Evolutionary conservation across 2,329 filamentous ascomycete genomes (phyloP).

Genomic region (Tolypocladium album): DNA sequence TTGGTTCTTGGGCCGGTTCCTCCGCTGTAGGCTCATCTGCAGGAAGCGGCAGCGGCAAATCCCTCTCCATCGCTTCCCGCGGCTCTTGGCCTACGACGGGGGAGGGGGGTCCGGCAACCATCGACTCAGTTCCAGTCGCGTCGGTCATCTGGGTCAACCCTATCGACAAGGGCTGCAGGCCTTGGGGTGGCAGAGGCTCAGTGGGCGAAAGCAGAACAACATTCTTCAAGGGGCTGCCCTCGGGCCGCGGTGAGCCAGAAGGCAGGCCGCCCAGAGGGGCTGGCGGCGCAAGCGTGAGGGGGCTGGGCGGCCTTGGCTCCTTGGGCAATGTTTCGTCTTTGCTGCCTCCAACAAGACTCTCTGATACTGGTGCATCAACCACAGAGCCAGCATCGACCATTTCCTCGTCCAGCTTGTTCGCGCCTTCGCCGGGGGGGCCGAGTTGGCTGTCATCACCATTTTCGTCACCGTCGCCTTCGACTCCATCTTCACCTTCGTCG

Average conservation of each 20-base stretch:
- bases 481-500: conserved; percentile 35
- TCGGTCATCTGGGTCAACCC: not conserved
- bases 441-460: conserved; percentile 32
- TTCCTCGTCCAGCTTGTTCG: conserved; percentile 22
- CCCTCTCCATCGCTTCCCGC: conserved; percentile 12
- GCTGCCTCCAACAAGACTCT: conserved; percentile 14
- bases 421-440: conserved; percentile 1
- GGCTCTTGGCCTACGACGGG: conserved; percentile 18
- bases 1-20: not conserved
- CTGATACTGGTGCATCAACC: conserved; percentile 10
- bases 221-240: conserved; percentile 44
- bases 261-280: conserved; percentile 16
- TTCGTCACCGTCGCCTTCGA: conserved; percentile 35
- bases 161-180: not conserved
- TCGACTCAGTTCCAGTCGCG: conserved; percentile 10
- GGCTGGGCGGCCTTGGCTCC: conserved; percentile 14
- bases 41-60: conserved; percentile 13
- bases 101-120: conserved; percentile 19
- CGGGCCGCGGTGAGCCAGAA: conserved; percentile 22
- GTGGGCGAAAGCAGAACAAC: conserved; percentile 36
- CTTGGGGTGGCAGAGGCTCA: conserved; percentile 15
- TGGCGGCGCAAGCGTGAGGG: conserved; percentile 19
- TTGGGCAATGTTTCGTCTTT: conserved; percentile 14
- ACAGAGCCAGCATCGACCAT: conserved; percentile 23
- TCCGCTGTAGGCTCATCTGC: not conserved